Evolutionary conservation across 176 grass and related monocot species (phyloP).

Genomic region (Triticum dicoccoides): DNA sequence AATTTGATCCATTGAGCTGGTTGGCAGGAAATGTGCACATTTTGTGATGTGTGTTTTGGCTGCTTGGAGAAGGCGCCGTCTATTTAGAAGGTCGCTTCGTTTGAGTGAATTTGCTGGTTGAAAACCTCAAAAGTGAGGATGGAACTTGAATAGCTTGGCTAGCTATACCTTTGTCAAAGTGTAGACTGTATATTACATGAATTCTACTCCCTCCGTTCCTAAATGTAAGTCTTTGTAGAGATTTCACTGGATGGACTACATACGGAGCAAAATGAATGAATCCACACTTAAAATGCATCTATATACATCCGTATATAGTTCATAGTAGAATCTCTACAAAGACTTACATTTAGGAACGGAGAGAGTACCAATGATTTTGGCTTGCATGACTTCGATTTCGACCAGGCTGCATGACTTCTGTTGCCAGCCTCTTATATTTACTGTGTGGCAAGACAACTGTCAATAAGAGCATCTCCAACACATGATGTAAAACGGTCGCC

Average conservation of each 20-base stretch:
- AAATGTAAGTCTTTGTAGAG: too few relatives aligned
- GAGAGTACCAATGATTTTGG: neutral
- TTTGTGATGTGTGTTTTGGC: slow-evolving; percentile 15
- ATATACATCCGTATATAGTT: too few relatives aligned
- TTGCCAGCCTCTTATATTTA: neutral
- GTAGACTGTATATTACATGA: neutral
- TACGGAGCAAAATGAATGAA: too few relatives aligned
- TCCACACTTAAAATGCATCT: too few relatives aligned
- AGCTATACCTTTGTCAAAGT: too few relatives aligned
- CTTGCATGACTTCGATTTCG: neutral
- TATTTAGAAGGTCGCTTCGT: neutral
- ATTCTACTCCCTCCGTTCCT: neutral
- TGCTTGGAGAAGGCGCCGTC: neutral
- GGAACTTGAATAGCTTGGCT: neutral
- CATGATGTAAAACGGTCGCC: too few relatives aligned
- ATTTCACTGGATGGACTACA: too few relatives aligned
- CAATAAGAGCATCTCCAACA: too few relatives aligned
- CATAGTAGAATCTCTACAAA: too few relatives aligned
- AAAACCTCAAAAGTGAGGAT: neutral
- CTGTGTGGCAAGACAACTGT: neutral
- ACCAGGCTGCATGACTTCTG: neutral
- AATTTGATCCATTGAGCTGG: neutral
- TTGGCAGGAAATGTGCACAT: neutral
- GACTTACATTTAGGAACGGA: too few relatives aligned
- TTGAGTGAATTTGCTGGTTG: neutral